A percentile compares a stretch with the other conserved stretches of the same genome.
Conservation (phyloP, 345 rosid genomes). For the Brassica juncea region DNA sequence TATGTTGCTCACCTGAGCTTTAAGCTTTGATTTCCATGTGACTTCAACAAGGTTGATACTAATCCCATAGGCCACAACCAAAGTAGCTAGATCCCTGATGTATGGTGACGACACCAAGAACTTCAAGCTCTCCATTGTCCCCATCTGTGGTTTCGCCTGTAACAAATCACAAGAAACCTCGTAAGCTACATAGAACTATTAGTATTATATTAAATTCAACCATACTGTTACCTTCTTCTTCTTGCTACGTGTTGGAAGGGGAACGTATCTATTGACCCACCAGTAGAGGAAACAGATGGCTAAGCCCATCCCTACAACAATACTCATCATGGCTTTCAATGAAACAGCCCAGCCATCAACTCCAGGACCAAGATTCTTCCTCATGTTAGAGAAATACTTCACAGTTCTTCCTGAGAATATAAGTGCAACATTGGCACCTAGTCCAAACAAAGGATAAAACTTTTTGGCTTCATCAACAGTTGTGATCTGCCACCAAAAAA, state of each 20-base stretch:
- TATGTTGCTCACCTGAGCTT: conserved; percentile 79
- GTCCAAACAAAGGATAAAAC: conserved; percentile 93
- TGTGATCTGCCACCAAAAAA: conserved; percentile 66
- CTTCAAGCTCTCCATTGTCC: conserved; percentile 96
- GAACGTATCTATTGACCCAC: conserved; percentile 83
- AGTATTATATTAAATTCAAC: not conserved
- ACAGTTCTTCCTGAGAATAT: conserved; percentile 95
- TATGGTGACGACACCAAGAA: conserved; percentile 88
- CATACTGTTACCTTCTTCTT: conserved; percentile 79
- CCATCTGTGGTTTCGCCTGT: conserved; percentile 90
- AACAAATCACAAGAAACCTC: not conserved
- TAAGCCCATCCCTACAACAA: conserved; percentile 85
- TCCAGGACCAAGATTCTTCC: conserved; percentile 88
- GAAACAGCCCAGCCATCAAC: conserved; percentile 99
- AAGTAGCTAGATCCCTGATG: conserved; percentile 90
- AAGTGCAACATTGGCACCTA: conserved; percentile 93
- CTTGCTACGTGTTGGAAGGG: conserved; percentile 88
- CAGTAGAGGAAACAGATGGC: conserved; percentile 84
- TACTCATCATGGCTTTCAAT: conserved; percentile 94
- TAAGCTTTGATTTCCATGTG: conserved; percentile 98
- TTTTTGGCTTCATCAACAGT: conserved; percentile 93
- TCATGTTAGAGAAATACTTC: conserved; percentile 88
- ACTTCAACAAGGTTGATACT: conserved; percentile 98
- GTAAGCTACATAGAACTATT: not conserved
- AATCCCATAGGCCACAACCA: conserved; percentile 98